Base-by-base conservation (phyloP, 2,329 filamentous ascomycete species). In the Mycosphaerella arachidis region DNA sequence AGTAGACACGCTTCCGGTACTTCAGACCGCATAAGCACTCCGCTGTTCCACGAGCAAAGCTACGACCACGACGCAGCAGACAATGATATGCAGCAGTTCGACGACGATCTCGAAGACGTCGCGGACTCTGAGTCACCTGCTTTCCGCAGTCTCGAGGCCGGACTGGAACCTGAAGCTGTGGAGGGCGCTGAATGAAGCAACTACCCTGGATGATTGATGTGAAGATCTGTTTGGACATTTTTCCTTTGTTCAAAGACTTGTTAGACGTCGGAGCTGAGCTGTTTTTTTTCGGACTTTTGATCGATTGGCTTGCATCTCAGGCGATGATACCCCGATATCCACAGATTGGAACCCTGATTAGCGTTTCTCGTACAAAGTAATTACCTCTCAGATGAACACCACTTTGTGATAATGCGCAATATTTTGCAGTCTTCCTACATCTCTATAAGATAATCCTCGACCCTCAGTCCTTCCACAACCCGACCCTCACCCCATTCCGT, bases 21-120 rank as follows among this genome's bases (percentile, higher is more conserved):
- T 13, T 65, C 65, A 6, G 76, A 66, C 68, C 73, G 9, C 29
- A 77, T 77, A 31, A 74, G 70, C 31, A 85, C 82, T 8, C 83
- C 83, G n/a, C 76, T 86, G 9, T 76, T 86, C 67, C 75, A 81
- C 40, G 79, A 79, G 66, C 79, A 79, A 51, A 81, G 76, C 66
- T 86, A 86, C 63, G 84, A 87, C 66, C 79, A 79, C 63, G 84
- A 86, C 66, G 84, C 84, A 0, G 82, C 85, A 66, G 78, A 77
- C 46, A 70, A 76, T 57, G 75, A 79, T 45, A 74, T 74, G 48
- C 76, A 75, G 20, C 79, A 79, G 55, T 78, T 78, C 43, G 81
- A 82, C 43, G 81, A 82, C 60, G 81, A 83, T 20, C 48, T 63
- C 16, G 61, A 63, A 10, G 63, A 66, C 48, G 58, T 66, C 33